Conservation (phyloP, 805 yeast genomes). For the Wickerhamomyces chaumierensis region DNA sequence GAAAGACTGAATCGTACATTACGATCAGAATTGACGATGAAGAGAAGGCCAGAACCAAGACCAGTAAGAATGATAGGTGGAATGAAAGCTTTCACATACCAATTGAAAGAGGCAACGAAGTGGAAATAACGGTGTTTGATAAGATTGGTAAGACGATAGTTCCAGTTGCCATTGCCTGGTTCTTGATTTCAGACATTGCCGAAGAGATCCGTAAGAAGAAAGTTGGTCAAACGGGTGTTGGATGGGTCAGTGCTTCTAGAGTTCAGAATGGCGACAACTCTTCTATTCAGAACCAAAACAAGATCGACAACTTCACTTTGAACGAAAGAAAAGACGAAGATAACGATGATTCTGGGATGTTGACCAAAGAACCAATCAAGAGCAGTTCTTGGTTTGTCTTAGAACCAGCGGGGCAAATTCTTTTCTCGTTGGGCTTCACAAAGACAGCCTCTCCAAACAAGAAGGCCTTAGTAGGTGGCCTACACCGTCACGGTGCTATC, state of each 20-base stretch:
- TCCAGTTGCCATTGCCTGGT: constrained; percentile 92
- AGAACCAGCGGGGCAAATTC: constrained; percentile 90
- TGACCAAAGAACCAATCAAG: constrained; percentile 23
- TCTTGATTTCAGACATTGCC: constrained; percentile 78
- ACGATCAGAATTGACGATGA: constrained; percentile 83
- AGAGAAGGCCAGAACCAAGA: constrained; percentile 63
- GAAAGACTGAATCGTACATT: constrained; percentile 70
- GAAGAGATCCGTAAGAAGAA: constrained; percentile 91
- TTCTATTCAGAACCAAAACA: constrained; percentile 8
- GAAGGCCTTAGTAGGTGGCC: constrained; percentile 41
- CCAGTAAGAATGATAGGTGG: constrained; percentile 71
- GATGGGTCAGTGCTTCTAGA: constrained; percentile 81
- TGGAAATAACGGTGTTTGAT: constrained; percentile 82
- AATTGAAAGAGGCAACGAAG: constrained; percentile 86
- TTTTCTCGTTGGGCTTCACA: constrained; percentile 67
- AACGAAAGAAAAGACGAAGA: constrained; percentile 6
- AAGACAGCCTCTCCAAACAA: constrained; percentile 45
- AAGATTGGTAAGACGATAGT: constrained; percentile 50
- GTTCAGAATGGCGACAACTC: constrained; percentile 18
- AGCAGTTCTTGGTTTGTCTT: constrained; percentile 80
- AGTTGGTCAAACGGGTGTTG: constrained; percentile 67
- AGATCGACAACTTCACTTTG: constrained; percentile 16
- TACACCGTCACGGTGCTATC: constrained; percentile 96
- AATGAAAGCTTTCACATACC: constrained; percentile 70
- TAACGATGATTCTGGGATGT: neutral